Base-by-base conservation (phyloP, 208 protist species). In the Trypanosoma platydactyli region DNA sequence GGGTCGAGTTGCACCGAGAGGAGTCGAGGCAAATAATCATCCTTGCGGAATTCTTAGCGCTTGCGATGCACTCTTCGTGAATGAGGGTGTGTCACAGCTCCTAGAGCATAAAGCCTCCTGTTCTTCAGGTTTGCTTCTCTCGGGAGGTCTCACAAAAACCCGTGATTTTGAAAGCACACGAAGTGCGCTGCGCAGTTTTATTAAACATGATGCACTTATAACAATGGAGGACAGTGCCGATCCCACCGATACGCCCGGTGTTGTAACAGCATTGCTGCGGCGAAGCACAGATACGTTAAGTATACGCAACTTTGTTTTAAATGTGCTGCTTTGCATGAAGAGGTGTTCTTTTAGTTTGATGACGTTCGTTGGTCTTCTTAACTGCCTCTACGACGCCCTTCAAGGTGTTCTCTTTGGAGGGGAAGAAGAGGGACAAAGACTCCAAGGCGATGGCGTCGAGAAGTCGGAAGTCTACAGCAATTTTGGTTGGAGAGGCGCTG, bases 291-390 rank as follows among this genome's bases (percentile, higher is more conserved):
- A 71, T 30, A 53, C 71, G 49, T 64, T 46, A 18, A 68, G 45
- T 25, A 53, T 86, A n/a, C 77, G 56, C 5, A 67, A 75, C 6
- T 78, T 79, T 20, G 64, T 89, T 5, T 59, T 33, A n/a, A 74
- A 76, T 48, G 62, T 86, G 13, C 22, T 86, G 29, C 55, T 75
- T 52, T 75, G 80, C 22, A 82, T 92, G 76, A 59, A 61, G 50
- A 53, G 71, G 11, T 70, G 78, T 22, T 73, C 78, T 44, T 84
- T 89, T 62, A 64, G 68, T 38, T 66, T 76, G 0, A 79, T 77
- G 62, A 80, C 86, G n/a, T 84, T 84, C 59, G 76, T 92, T 15
- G 86, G 83, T 4, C 48, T 92, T 5, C 33, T 92, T 40, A 89
- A 89, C 59, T 61, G 82, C 30, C 81, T 92, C 52, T 71, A 80